Percentiles rank a stretch among this genome's conserved stretches.
phyloP scores from a whole-genome alignment of 768 basidiomycete genomes.

The Gelatoporia subvermispora region DNA sequence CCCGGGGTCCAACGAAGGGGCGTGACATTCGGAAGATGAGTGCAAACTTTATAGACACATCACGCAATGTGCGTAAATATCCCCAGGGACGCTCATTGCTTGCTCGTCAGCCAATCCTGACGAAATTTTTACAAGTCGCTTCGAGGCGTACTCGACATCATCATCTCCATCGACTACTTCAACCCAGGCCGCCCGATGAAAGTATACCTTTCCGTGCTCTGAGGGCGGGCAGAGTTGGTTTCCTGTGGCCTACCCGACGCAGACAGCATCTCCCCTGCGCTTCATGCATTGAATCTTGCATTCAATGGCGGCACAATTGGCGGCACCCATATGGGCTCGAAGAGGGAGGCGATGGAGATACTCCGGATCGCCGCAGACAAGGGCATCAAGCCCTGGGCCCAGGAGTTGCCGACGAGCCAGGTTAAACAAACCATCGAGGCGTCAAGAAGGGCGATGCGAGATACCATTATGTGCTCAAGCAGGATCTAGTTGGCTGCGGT shows the following conservation, averaged over 20 bases:
- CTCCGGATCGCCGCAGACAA: slow-evolving; percentile 51
- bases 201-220: slow-evolving; percentile 36
- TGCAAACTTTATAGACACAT: slow-evolving; percentile 47
- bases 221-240: slow-evolving; percentile 46
- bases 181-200: slow-evolving; percentile 17
- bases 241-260: slow-evolving; percentile 53
- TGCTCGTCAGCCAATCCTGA: too few species aligned
- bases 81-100: slow-evolving; percentile 13
- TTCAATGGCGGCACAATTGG: slow-evolving; percentile 14
- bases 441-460: neutral
- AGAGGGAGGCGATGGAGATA: slow-evolving; percentile 53
- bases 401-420: slow-evolving; percentile 40
- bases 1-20: slow-evolving; percentile 46
- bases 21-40: slow-evolving; percentile 53
- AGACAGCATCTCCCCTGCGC: slow-evolving; percentile 26
- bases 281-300: slow-evolving; percentile 26
- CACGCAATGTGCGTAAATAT: slow-evolving; percentile 26
- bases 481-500: too few species aligned
- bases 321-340: slow-evolving; percentile 44
- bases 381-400: slow-evolving; percentile 39
- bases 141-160: slow-evolving; percentile 40
- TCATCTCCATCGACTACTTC: slow-evolving; percentile 29
- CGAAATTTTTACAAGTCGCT: slow-evolving; percentile 29
- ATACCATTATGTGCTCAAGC: neutral
- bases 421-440: slow-evolving; percentile 41